Percentiles rank a stretch among this genome's conserved stretches.
Conservation (phyloP, 768 basidiomycete genomes). For the Mrakia gelida region DNA sequence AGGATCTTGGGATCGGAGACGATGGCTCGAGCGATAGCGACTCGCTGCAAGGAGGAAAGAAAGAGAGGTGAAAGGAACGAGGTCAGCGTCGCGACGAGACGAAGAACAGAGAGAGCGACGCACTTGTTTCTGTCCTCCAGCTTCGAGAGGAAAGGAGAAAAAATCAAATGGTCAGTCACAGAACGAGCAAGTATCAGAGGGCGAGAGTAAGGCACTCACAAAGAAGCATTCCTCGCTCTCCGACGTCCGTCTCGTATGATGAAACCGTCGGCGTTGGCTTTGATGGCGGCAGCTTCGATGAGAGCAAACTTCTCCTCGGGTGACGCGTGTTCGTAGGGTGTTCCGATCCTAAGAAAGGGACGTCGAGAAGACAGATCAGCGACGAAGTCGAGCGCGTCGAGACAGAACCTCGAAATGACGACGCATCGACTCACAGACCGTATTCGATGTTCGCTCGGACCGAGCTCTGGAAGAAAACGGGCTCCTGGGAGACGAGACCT, state of each 20-base stretch:
- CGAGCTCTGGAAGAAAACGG: conserved; percentile 75
- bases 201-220: conserved; percentile 35
- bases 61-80: neutral
- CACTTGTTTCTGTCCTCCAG: conserved; percentile 61
- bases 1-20: conserved; percentile 81
- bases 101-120: conserved; percentile 40
- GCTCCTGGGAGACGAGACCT: conserved; percentile 77
- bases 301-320: conserved; percentile 71
- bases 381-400: too few relatives aligned
- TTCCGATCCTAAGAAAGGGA: conserved; percentile 52
- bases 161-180: too few relatives aligned
- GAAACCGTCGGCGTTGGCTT: conserved; percentile 84
- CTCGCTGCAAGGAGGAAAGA: conserved; percentile 52
- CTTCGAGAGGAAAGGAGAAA: too few relatives aligned
- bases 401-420: too few relatives aligned
- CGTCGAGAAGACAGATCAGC: too few relatives aligned
- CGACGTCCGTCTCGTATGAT: conserved; percentile 84
- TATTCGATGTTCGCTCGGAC: conserved; percentile 78
- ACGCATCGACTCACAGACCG: conserved; percentile 45
- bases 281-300: conserved; percentile 78
- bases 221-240: conserved; percentile 79
- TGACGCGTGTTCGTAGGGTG: conserved; percentile 59
- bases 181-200: too few relatives aligned
- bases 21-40: conserved; percentile 84
- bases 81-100: conserved; percentile 39